Evolutionary conservation across 345 rosid genomes (phyloP), one percentile per base, ranked within the genome.

Genomic region (Raphanus raphanistrum): DNA sequence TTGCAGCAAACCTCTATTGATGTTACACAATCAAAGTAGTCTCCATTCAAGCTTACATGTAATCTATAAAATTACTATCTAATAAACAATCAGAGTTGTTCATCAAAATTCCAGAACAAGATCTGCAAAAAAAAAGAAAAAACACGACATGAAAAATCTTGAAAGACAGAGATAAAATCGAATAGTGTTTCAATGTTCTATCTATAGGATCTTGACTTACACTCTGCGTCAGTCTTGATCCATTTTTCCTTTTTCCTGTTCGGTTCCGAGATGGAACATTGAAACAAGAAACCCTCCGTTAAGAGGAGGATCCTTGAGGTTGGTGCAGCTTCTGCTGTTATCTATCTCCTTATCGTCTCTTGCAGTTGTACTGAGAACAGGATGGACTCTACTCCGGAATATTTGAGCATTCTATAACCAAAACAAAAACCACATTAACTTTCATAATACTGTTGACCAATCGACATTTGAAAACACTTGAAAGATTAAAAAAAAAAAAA

Each of bases 171-270:
- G 48, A 27, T 8, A 27, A 21, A 28, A 61, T 0, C 36, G 13
- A 29, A 15, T 2, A n/a, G 43, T 77, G 7, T 15, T 15, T 16
- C 12, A 13, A 0, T 78, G 54, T 36, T 57, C 29, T 29, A 15
- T 43, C 4, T 43, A 21, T n/a, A 66, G 54, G 28, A 35, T 68
- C 28, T 79, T 73, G 63, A 64, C 82, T 70, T 74, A 80, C 79
- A 80, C 17, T 79, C 79, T 15, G 72, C 13, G 55, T 80, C 79
- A 4, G 79, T 74, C 68, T 74, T 80, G 72, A 80, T 74, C 82
- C 82, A 80, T 27, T 80, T 74, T 69, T 69, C 79, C 64, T 48
- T 17, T 10, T 31, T 70, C 55, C 3, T 57, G 63, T 69, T 70
- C 0, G 27, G 16, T 17, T 65, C 32, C 2, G 27, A 54, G 55